phyloP scores from a whole-genome alignment of 345 rosid genomes.

The Reutealis trisperma region DNA sequence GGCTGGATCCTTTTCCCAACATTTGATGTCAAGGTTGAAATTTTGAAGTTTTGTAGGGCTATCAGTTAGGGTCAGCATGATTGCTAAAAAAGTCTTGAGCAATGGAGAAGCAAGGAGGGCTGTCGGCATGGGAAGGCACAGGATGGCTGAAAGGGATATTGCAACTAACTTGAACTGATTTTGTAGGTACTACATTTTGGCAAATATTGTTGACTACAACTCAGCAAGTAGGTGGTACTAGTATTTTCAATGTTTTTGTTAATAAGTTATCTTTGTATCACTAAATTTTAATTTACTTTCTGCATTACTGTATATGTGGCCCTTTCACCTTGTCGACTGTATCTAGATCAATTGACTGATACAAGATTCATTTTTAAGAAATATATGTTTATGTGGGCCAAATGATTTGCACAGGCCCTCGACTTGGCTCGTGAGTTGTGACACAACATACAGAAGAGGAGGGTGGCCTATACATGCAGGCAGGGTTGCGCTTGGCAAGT shows the following conservation, averaged over 20 bases:
- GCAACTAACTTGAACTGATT: slow-evolving; percentile 29
- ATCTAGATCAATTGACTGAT: background rate
- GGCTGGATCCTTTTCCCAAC: slow-evolving; percentile 28
- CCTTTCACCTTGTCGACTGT: background rate
- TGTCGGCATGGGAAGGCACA: slow-evolving; percentile 31
- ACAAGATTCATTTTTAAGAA: background rate
- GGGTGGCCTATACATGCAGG: background rate
- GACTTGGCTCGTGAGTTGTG: background rate
- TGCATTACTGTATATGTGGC: background rate
- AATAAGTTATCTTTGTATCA: background rate
- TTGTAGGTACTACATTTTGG: slow-evolving; percentile 21
- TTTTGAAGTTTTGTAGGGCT: slow-evolving; percentile 30
- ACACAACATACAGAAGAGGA: background rate
- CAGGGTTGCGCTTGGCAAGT: background rate
- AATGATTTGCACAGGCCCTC: background rate
- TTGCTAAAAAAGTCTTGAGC: slow-evolving; percentile 40
- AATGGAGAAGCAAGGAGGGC: slow-evolving; percentile 42
- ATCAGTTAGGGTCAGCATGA: slow-evolving; percentile 33
- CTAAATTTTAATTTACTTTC: background rate
- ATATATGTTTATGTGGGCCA: background rate
- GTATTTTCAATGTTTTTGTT: background rate
- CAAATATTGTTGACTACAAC: slow-evolving; percentile 31
- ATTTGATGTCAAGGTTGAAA: slow-evolving; percentile 38
- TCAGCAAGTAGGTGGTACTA: slow-evolving; percentile 25
- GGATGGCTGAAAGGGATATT: slow-evolving; percentile 33